Conservation (phyloP, 257 asterid genomes). For the Avicennia marina region DNA sequence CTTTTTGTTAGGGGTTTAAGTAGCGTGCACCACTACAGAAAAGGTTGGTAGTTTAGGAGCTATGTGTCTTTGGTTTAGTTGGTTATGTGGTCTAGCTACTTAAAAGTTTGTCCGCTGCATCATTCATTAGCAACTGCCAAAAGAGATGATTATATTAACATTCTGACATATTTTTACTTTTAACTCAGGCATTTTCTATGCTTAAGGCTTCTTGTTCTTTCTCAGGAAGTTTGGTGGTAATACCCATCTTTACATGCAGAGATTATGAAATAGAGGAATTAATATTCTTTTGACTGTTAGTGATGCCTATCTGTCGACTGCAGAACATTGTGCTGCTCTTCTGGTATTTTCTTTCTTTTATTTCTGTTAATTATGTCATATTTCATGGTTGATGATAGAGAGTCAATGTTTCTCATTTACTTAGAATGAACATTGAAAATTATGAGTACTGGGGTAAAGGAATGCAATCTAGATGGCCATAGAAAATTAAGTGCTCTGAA, state of each 20-base stretch:
- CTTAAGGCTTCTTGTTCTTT: background rate
- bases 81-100: too few species aligned
- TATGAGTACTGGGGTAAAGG: conserved; percentile 41
- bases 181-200: background rate
- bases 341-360: too few species aligned
- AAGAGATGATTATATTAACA: too few species aligned
- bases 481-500: conserved; percentile 23
- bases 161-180: background rate
- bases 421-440: conserved; percentile 4
- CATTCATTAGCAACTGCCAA: too few species aligned
- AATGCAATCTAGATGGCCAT: conserved; percentile 28
- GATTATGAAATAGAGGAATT: background rate
- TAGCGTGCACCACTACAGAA: background rate
- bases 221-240: too few species aligned
- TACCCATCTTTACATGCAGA: background rate
- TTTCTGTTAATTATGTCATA: background rate
- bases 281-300: background rate
- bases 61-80: background rate
- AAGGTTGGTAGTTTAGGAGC: background rate
- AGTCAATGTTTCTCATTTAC: too few species aligned
- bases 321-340: background rate
- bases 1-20: too few species aligned
- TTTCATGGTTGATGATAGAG: too few species aligned
- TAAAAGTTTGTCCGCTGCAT: too few species aligned
- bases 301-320: background rate